Base-by-base conservation (phyloP, 2,329 filamentous ascomycete species). In the Sphaerulina vaccinii region DNA sequence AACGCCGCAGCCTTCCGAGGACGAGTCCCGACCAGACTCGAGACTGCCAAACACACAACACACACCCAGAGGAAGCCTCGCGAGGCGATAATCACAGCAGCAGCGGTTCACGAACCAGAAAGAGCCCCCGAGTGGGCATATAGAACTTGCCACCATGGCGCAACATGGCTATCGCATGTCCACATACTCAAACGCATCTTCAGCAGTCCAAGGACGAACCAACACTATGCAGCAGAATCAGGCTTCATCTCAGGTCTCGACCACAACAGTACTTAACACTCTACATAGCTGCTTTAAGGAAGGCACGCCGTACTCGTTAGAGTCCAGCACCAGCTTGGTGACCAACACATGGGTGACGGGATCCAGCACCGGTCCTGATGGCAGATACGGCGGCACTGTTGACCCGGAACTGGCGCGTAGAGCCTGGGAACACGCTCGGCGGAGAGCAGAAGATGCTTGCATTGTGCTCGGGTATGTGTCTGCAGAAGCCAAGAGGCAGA, bases 331-430 rank as follows among this genome's bases (percentile, higher is more conserved):
- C 29, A 96, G 90, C 69, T 71, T 97, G 33, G 91, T 93, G 0
- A 90, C 97, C 60, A 97, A 97, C 74, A 96, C 90, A 51, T 96
- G 91, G 91, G 80, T 93, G 47, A 95, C 89, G 3, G 88, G 89
- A 15, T 79, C 83, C 22, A 87, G 87, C 60, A 75, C 81, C 19
- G 83, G 85, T 33, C 79, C 82, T 2, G 82, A 90, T 64, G 87
- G 87, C 32, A 79, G 81, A 50, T 76, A 78, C 40, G 88, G 88
- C 45, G 88, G 88, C 48, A 90, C 88, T 6, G 82, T 97, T 36
- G 93, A 99, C 71, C 73, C 81, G 36, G 82, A 87, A 18, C 73
- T 99, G 44, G 88, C 88, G 13, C 78, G 83, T 46, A 83, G 89
- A 68, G 90, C 91, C 2, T 99, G 93, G 92, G 93, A 99, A 73